A percentile compares a stretch with the other conserved stretches of the same genome.
Conservation (phyloP, 192 early-diverging fungal species). For the Backusella morwellensis region DNA sequence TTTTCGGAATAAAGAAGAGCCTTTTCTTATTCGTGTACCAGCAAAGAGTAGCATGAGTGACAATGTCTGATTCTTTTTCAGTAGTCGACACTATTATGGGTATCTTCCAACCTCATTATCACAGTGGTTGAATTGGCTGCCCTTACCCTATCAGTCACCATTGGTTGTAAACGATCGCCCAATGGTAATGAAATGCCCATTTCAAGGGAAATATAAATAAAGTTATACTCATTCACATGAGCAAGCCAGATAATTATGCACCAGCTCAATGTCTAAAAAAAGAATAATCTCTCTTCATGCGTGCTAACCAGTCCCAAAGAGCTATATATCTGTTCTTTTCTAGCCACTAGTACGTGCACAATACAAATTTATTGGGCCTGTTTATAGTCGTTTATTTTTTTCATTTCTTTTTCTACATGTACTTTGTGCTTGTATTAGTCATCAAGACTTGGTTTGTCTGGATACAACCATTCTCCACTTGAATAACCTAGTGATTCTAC, state of each 20-base stretch:
- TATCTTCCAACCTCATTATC: slow-evolving; percentile 66
- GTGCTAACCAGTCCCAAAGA: too few relatives aligned
- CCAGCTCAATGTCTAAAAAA: slow-evolving; percentile 72
- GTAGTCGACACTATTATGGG: slow-evolving; percentile 8
- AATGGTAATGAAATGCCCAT: slow-evolving; percentile 92
- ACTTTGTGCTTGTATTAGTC: too few relatives aligned
- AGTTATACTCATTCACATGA: slow-evolving; percentile 83
- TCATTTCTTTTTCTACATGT: too few relatives aligned
- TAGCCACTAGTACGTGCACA: too few relatives aligned
- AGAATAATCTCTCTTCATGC: background rate
- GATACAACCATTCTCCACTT: too few relatives aligned
- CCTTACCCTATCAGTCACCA: slow-evolving; percentile 93
- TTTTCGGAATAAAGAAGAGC: background rate
- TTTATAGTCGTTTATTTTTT: too few relatives aligned
- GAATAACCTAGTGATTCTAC: too few relatives aligned
- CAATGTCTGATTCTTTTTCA: background rate
- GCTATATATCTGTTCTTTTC: too few relatives aligned
- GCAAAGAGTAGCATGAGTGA: background rate
- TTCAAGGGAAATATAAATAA: slow-evolving; percentile 86
- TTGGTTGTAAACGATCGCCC: slow-evolving; percentile 81
- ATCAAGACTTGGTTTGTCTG: too few relatives aligned
- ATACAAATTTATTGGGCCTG: too few relatives aligned
- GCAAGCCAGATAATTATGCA: slow-evolving; percentile 89
- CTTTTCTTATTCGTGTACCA: background rate
- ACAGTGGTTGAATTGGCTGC: slow-evolving; percentile 89